Evolutionary conservation across 1,284 basidiomycete genomes (phyloP), one percentile per base, ranked within the genome.

Genomic region (Dichomitus squalens): DNA sequence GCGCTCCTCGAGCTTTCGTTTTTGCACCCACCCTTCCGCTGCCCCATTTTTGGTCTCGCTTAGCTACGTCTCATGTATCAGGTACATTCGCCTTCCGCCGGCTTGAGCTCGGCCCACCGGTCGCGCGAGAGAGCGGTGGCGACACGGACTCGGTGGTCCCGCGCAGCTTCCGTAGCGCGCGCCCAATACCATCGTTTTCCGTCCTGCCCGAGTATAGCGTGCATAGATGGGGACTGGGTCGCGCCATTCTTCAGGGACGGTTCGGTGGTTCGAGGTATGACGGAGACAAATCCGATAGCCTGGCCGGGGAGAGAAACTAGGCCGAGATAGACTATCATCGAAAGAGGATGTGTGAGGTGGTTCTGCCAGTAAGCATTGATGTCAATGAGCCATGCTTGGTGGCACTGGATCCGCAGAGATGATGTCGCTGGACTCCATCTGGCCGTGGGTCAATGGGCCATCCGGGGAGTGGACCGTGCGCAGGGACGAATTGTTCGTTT

Each of bases 371-470:
- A 49, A 6, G 53, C 23, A n/a, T n/a, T n/a, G n/a, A n/a, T n/a
- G n/a, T n/a, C 8, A 68, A 21, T 2, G 67, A 68, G 29, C 67
- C 64, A 47, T 70, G 66, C 34, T 68, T 70, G 5, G 67, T 63
- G n/a, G n/a, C 12, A 39, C 39, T 7, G 58, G 49, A 7, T 66
- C 63, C 5, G 66, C 29, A 9, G 47, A 49, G 49, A 70, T 70
- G 31, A 70, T 68, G 7, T 27, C 18, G 52, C 70, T 70, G 4
- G 66, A 69, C 18, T 69, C 41, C 7, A 53, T 27, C 7, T 69
- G 44, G 8, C 69, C 16, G 0, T 39, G 38, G 12, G 57, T 52
- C 6, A 70, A 52, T 18, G 56, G 48, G 36, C 55, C 51, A 16
- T 58, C 52, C 1, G 50, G 52, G 3, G 40, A 29, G 18, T 39